Conservation (phyloP, 2,329 filamentous ascomycete genomes). For the Aspergillus brunneoviolaceus region DNA sequence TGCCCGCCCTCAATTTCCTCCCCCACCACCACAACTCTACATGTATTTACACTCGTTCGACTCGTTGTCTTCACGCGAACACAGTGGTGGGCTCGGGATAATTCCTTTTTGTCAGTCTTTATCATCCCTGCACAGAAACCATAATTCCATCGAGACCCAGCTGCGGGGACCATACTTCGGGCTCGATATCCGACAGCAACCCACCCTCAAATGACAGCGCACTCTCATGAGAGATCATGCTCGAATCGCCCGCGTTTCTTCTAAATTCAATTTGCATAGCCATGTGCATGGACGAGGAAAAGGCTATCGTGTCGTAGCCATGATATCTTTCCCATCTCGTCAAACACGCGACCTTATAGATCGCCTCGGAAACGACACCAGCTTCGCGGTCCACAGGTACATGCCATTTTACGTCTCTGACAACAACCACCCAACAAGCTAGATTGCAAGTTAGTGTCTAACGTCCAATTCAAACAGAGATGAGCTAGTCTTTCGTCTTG, state of each 20-base stretch:
- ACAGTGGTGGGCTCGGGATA: slow-evolving; percentile 12
- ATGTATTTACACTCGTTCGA: slow-evolving; percentile 67
- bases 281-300: too few species aligned
- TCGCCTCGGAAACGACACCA: neutral
- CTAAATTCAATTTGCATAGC: too few species aligned
- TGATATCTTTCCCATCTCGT: neutral
- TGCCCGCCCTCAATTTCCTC: neutral
- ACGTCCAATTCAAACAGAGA: too few species aligned
- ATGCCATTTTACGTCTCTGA: neutral
- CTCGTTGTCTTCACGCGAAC: slow-evolving; percentile 49
- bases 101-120: neutral
- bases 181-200: neutral
- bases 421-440: neutral
- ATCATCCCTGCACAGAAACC: neutral
- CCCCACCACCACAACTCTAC: slow-evolving; percentile 35
- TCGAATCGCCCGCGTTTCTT: too few species aligned
- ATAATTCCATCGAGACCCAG: neutral
- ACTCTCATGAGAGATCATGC: too few species aligned
- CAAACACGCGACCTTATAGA: neutral
- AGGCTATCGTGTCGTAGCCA: neutral
- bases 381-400: neutral
- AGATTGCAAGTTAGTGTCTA: too few species aligned
- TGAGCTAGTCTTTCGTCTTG: too few species aligned
- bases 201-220: neutral
- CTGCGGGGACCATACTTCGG: slow-evolving; percentile 3